These are phyloP conservation scores for Paragyromitra xinjiangensis DNA, from an alignment of 495 filamentous ascomycete species.

Conservation along the genomic window DNA sequence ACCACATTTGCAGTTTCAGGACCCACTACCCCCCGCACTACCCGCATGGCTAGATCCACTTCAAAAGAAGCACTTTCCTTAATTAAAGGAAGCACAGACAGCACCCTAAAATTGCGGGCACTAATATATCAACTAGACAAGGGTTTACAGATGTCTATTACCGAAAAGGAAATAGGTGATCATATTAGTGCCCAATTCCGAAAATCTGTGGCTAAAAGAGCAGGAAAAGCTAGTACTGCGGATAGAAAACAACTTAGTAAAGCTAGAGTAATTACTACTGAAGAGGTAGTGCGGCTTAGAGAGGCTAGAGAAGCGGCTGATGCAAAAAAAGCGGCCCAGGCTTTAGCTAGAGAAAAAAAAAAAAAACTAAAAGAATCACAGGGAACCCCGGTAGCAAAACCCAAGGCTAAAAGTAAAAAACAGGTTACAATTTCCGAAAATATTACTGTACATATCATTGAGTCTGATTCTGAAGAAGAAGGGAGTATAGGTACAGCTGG, in stretches of 20 bases:
- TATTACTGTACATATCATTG: slow-evolving; percentile 25
- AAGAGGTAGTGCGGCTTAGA: slow-evolving; percentile 21
- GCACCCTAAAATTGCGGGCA: slow-evolving; percentile 5
- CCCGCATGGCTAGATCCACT: slow-evolving; percentile 14
- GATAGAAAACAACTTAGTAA: slow-evolving; percentile 32
- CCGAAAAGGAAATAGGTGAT: slow-evolving; percentile 29
- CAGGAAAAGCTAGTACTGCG: slow-evolving; percentile 1
- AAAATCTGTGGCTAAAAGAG: slow-evolving; percentile 29
- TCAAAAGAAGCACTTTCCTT: slow-evolving; percentile 4
- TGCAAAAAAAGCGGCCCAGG: slow-evolving; percentile 15
- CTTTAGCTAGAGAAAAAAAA: slow-evolving; percentile 13
- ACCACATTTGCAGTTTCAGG: neutral
- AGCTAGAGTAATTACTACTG: slow-evolving; percentile 34
- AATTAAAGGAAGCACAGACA: slow-evolving; percentile 4
- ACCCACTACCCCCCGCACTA: neutral
- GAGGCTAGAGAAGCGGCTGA: slow-evolving; percentile 28
- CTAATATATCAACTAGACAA: slow-evolving; percentile 24
- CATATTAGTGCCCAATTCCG: slow-evolving; percentile 34
- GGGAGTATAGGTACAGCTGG: neutral
- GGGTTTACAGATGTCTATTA: slow-evolving; percentile 27
- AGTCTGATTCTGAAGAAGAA: slow-evolving; percentile 11
- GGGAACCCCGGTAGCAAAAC: neutral
- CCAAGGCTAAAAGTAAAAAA: slow-evolving; percentile 1
- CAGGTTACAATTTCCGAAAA: slow-evolving; percentile 28
- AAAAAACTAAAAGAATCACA: slow-evolving; percentile 15